Base-by-base conservation (phyloP, 208 protist genomes). In the Trypanosoma conorhini region DNA sequence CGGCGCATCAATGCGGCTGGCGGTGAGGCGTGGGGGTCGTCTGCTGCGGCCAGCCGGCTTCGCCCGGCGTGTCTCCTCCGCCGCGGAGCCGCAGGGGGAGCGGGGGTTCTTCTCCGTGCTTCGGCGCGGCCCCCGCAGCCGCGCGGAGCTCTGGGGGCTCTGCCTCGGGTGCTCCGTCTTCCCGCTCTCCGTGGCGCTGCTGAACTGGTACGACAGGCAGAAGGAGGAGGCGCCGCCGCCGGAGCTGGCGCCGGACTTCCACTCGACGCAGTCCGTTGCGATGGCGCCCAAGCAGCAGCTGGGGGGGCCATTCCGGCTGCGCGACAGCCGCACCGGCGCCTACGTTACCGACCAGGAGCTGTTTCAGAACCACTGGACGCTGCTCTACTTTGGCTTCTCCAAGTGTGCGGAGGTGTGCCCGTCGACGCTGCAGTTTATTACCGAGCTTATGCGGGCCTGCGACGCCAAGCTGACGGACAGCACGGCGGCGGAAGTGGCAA, bases 331-430 rank as follows among this genome's bases (percentile, higher is more conserved):
- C 17, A 92, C 81, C 3, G 89, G 89, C 0, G 66, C 82, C n/a
- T 79, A 79, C 35, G 81, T 90, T 40, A 93, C 85, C 0, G 86
- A 89, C 57, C 44, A 81, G 54, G 80, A 93, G 21, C 51, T 95
- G 15, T 92, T 95, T 58, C 60, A 81, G 17, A 72, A 90, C 63
- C 79, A 91, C 56, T 95, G 90, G 88, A 92, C 85, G 21, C 70
- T 95, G 9, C 66, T 95, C 1, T 95, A 95, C 72, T 95, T 95
- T 83, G 90, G 90, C 15, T 95, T 95, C 68, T 89, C 85, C 33
- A 92, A 95, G 71, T 95, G 90, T 51, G 86, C 90, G 0, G 87
- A 95, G 68, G 76, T 95, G 1, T 95, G 90, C 63, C 90, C 90
- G 12, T 88, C 74, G 31, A 93, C 86, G 8, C 70, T 95, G 17